Percentiles rank a stretch among this genome's conserved stretches.
These are phyloP conservation scores for Singerocomus inundabilis DNA, from an alignment of 1,284 basidiomycete species.

Conservation along the genomic window DNA sequence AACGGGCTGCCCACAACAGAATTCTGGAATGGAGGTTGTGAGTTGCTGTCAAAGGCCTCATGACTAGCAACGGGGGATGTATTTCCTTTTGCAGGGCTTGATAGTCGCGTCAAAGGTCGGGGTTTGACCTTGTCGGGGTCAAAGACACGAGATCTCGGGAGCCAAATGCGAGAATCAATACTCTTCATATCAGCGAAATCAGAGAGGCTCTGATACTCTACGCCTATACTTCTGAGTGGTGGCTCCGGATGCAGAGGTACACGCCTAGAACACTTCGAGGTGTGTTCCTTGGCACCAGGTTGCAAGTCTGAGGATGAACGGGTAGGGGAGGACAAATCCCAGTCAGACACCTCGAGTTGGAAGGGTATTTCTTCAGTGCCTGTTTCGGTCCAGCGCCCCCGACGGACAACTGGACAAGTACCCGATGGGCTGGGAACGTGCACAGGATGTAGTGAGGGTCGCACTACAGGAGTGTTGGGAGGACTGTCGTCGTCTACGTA, in stretches of 20 bases:
- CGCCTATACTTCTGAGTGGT: conserved; percentile 12
- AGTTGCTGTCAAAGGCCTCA: neutral
- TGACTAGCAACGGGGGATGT: neutral
- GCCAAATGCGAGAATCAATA: conserved; percentile 32
- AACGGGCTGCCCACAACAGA: conserved; percentile 12
- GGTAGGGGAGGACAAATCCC: conserved; percentile 1
- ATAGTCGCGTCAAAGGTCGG: conserved; percentile 19
- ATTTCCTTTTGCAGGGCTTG: conserved; percentile 21
- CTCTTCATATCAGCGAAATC: conserved; percentile 15
- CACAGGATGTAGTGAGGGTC: conserved; percentile 14
- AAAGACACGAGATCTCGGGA: conserved; percentile 26
- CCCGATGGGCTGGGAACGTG: conserved; percentile 18
- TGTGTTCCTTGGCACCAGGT: conserved; percentile 11
- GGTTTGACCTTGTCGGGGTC: conserved; percentile 29
- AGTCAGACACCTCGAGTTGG: conserved; percentile 9
- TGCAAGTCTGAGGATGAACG: conserved; percentile 3
- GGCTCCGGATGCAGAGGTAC: conserved; percentile 9
- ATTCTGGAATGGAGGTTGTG: neutral
- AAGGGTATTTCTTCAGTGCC: neutral
- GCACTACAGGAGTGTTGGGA: conserved; percentile 3
- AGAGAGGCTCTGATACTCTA: conserved; percentile 24
- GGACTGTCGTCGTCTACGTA: conserved; percentile 19
- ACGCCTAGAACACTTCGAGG: conserved; percentile 4
- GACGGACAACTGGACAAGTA: conserved; percentile 8
- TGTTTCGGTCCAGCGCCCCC: neutral